Conservation (phyloP, 108 stramenopile species). For the Conticribra guillardii region DNA sequence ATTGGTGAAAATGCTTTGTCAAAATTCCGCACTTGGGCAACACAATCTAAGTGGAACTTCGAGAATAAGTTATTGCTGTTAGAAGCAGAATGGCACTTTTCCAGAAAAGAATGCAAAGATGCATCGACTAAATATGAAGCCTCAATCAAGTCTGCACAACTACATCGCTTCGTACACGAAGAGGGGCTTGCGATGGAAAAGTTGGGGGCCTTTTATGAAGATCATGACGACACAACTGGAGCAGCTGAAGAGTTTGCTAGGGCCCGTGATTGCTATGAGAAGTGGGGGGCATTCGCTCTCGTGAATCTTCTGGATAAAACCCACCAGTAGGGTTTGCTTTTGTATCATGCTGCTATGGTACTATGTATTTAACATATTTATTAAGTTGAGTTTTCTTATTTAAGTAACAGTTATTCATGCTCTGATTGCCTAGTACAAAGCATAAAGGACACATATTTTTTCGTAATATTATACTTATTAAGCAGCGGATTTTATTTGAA, state of each 20-base stretch:
- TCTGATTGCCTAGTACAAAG: no score
- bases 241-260: neutral
- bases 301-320: no score
- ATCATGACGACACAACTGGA: neutral
- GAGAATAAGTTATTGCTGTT: neutral
- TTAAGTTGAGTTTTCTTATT: no score
- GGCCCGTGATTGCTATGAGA: neutral
- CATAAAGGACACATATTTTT: no score
- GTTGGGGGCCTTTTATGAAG: neutral
- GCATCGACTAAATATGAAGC: neutral
- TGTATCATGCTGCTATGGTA: no score
- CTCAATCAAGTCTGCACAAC: neutral
- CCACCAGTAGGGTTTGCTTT: no score
- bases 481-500: no score
- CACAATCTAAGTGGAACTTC: neutral
- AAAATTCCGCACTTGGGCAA: neutral
- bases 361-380: no score
- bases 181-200: neutral
- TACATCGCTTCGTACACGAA: neutral
- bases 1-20: neutral
- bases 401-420: no score
- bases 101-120: neutral
- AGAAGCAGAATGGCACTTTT: neutral
- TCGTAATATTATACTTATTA: no score
- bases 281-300: neutral